These are phyloP conservation scores for Suillus cothurnatus DNA, from an alignment of 768 basidiomycete species.

Conservation along the genomic window DNA sequence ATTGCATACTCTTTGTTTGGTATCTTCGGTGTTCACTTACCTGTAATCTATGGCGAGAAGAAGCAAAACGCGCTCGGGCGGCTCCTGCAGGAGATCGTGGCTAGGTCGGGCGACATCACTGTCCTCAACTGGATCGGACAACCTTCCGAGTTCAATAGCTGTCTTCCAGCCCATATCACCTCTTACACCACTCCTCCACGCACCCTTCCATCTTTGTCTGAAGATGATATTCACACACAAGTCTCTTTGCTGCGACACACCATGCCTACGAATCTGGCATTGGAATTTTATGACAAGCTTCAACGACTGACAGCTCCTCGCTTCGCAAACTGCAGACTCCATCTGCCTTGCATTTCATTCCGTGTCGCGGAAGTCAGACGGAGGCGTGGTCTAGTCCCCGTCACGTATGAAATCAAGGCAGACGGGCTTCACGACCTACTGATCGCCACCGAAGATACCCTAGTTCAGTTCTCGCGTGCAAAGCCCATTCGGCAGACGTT, in stretches of 20 bases:
- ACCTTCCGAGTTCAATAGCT: not conserved
- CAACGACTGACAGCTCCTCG: not conserved
- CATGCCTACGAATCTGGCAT: not conserved
- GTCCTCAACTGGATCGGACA: not conserved
- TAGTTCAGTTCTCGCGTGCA: not conserved
- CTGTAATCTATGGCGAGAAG: not conserved
- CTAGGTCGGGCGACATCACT: not conserved
- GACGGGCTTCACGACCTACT: not conserved
- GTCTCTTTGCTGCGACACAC: not conserved
- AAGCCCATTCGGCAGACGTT: not conserved
- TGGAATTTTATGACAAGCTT: not conserved
- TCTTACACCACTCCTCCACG: not conserved
- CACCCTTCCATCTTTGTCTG: not conserved
- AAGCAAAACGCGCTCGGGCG: not conserved
- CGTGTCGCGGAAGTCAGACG: constrained; percentile 17
- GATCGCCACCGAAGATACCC: not conserved
- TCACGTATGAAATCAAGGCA: not conserved
- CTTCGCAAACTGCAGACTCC: not conserved
- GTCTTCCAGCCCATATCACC: not conserved
- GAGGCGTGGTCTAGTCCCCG: not conserved
- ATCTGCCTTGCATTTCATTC: not conserved
- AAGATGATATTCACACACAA: not conserved
- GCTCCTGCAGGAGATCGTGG: not conserved
- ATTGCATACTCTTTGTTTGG: not conserved
- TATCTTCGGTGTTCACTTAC: not conserved